Evolutionary conservation across 2,329 filamentous ascomycete genomes (phyloP).

Genomic region (Apiospora sp.): DNA sequence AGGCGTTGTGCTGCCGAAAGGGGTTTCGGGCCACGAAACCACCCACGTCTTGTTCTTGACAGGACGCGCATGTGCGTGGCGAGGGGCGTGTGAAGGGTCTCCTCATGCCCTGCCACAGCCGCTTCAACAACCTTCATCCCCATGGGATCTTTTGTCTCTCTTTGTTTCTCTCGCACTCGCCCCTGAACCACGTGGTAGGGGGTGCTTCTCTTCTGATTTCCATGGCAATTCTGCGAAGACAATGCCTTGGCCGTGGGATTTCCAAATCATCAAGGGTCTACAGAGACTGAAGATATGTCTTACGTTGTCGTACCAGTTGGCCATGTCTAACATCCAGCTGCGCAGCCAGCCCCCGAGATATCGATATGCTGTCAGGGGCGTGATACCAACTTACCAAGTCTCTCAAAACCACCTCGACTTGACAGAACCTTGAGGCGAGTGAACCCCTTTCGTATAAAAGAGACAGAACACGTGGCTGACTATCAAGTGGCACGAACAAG

Average conservation of each 20-base stretch:
- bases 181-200: background rate
- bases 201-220: background rate
- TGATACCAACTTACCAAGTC: background rate
- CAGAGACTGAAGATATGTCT: background rate
- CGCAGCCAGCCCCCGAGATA: background rate
- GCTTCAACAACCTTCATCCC: background rate
- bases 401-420: background rate
- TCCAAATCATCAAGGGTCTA: background rate
- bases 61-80: background rate
- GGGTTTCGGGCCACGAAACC: background rate
- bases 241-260: background rate
- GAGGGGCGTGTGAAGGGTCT: background rate
- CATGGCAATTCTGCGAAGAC: background rate
- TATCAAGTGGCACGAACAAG: background rate
- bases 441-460: background rate
- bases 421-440: background rate
- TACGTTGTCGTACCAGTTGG: background rate
- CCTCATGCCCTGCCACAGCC: background rate
- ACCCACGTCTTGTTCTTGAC: background rate
- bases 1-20: background rate
- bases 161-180: background rate
- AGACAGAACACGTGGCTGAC: background rate
- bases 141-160: background rate
- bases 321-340: background rate
- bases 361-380: background rate